Base-by-base conservation (phyloP, 331 rosid species). In the Cydonia oblonga region DNA sequence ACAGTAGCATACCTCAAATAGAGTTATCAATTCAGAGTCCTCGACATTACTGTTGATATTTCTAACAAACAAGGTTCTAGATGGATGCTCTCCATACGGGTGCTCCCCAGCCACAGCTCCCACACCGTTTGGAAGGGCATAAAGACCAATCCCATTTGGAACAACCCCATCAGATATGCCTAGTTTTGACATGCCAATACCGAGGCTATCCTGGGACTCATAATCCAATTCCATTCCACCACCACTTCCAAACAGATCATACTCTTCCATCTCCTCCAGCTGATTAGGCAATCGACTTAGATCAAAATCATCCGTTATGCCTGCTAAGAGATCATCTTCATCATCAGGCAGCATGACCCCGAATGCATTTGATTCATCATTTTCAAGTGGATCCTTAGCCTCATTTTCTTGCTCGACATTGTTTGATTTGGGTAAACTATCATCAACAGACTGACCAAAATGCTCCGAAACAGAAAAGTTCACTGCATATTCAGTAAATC, bases 11-110 rank as follows among this genome's bases (percentile, higher is more conserved):
- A 92, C 98, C 98, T 92, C 98, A 83, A 92, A 92, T 52, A 92
- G 90, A 62, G 89, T 42, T 76, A 80, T 84, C 75, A 92, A 70
- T 76, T 92, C 98, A 65, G 91, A 78, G 67, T 92, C 98, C 80
- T 92, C 98, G 0, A 92, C 93, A 35, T 92, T 92, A 65, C 96
- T 92, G 67, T 92, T 92, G 84, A 92, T 92, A 80, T 92, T 92
- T 62, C 98, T 86, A 66, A 92, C 98, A 77, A 92, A 90, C 75
- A 92, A 75, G 70, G 98, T 92, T 85, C 98, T 92, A 62, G 98
- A 92, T 25, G 98, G 96, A 86, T 92, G 98, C 86, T 92, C 98
- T 64, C 98, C 98, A 51, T 87, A 92, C 5, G 98, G 98, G 84
- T 92, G 98, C 83, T 92, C 98, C 58, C 96, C 98, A 60, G 93